These are phyloP conservation scores for Colletotrichum gigasporum DNA, from an alignment of 2,329 filamentous ascomycete species.

Conservation along the genomic window DNA sequence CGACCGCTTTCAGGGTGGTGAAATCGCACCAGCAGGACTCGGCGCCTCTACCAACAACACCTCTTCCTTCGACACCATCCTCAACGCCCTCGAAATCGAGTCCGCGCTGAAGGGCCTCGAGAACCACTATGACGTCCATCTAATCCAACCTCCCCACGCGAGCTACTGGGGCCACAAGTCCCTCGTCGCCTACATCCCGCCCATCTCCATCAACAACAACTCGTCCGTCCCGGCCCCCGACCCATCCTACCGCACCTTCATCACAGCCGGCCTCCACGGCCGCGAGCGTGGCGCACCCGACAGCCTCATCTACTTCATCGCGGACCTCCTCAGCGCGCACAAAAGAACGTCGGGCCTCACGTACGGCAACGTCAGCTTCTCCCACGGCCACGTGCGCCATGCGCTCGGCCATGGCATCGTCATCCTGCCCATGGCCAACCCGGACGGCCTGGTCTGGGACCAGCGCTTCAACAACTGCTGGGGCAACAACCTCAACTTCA, in stretches of 20 bases:
- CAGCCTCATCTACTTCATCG: conserved; percentile 64
- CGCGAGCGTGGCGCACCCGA: conserved; percentile 67
- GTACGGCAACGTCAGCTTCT: conserved; percentile 62
- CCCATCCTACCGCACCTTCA: conserved; percentile 61
- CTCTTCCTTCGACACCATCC: conserved; percentile 50
- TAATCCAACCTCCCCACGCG: conserved; percentile 50
- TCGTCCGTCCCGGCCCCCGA: no score
- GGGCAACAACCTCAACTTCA: conserved; percentile 64
- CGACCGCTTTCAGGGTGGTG: conserved; percentile 51
- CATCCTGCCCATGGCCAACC: conserved; percentile 60
- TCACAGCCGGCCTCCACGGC: conserved; percentile 64
- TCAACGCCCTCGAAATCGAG: conserved; percentile 54
- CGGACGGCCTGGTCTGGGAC: conserved; percentile 62
- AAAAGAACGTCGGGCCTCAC: conserved; percentile 56
- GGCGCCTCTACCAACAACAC: conserved; percentile 33
- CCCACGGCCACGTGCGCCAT: conserved; percentile 57
- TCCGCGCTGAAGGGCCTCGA: conserved; percentile 54
- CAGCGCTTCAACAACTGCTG: conserved; percentile 60
- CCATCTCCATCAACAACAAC: background rate
- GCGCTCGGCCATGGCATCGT: conserved; percentile 62
- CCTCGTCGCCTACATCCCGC: conserved; percentile 49
- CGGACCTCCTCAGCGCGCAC: conserved; percentile 64
- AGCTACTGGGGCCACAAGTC: conserved; percentile 52
- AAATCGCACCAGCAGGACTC: conserved; percentile 40
- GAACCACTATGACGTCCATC: conserved; percentile 47